A percentile compares a stretch with the other conserved stretches of the same genome.
Conservation (phyloP, 1,284 basidiomycete species). For the Cryptococcus neoformans region DNA sequence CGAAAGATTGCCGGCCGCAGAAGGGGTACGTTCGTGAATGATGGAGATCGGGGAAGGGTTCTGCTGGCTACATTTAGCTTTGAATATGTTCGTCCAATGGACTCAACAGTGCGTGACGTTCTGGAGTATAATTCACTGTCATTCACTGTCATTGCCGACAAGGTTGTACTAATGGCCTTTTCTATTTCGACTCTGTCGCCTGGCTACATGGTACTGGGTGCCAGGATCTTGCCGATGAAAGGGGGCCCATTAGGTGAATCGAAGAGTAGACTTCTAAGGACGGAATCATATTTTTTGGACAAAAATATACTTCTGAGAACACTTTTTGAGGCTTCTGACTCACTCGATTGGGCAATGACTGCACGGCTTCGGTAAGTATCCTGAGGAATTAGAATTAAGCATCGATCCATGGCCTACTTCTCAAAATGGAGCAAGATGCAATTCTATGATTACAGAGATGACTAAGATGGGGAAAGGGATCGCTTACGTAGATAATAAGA, state of each 20-base stretch:
- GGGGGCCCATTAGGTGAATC: slow-evolving; percentile 92
- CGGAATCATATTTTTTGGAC: slow-evolving; percentile 71
- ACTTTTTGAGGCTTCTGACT: slow-evolving; percentile 67
- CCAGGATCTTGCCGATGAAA: slow-evolving; percentile 88
- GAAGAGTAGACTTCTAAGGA: slow-evolving; percentile 86
- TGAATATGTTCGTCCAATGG: slow-evolving; percentile 64
- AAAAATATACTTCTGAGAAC: slow-evolving; percentile 78
- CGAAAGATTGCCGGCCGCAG: not conserved
- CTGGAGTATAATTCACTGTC: slow-evolving; percentile 82
- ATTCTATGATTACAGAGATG: slow-evolving; percentile 98
- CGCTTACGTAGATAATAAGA: slow-evolving; percentile 91
- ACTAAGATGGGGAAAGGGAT: slow-evolving; percentile 90
- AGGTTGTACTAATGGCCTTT: slow-evolving; percentile 28
- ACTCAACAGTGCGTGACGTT: slow-evolving; percentile 86
- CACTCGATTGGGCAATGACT: slow-evolving; percentile 84
- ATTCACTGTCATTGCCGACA: not conserved
- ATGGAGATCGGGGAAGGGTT: not conserved
- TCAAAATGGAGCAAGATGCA: slow-evolving; percentile 86
- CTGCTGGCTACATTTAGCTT: not conserved
- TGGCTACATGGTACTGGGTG: slow-evolving; percentile 74
- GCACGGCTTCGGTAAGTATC: not conserved
- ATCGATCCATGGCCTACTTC: slow-evolving; percentile 51
- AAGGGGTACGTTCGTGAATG: not conserved
- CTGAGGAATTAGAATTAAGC: no score
- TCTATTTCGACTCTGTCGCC: slow-evolving; percentile 56